Percentiles rank a stretch among this genome's conserved stretches.
These are phyloP conservation scores for Phylloporus arenicola DNA, from an alignment of 768 basidiomycete genomes.

Conservation along the genomic window DNA sequence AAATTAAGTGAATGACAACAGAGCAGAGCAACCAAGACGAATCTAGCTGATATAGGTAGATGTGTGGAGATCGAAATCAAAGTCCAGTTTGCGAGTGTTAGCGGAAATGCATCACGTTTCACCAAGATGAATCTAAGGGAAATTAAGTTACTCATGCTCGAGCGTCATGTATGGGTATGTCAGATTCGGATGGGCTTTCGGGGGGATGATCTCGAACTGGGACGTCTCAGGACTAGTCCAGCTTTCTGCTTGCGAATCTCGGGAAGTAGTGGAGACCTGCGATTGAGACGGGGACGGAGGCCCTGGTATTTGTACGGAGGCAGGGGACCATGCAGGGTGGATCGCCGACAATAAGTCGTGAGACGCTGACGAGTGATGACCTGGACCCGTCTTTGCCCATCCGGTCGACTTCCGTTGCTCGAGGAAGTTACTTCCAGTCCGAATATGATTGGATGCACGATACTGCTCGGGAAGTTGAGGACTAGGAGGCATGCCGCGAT, in stretches of 20 bases:
- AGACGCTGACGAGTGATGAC: constrained; percentile 24
- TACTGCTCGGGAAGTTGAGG: constrained; percentile 56
- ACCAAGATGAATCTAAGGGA: constrained; percentile 10
- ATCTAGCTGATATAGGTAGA: constrained; percentile 14
- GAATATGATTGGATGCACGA: constrained; percentile 28
- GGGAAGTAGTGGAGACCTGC: constrained; percentile 19
- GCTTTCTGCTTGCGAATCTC: constrained; percentile 29
- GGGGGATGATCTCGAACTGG: constrained; percentile 62
- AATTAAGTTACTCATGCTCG: constrained; percentile 36
- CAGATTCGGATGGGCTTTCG: constrained; percentile 39
- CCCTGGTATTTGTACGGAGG: constrained; percentile 12
- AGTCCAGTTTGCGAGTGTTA: constrained; percentile 9
- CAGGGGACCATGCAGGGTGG: constrained; percentile 9
- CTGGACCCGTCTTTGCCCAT: constrained; percentile 15
- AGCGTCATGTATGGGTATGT: constrained; percentile 55
- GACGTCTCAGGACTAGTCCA: constrained; percentile 56
- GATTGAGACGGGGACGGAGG: constrained; percentile 29
- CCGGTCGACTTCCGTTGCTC: constrained; percentile 22
- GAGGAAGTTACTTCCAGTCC: constrained; percentile 29
- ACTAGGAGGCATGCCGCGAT: constrained; percentile 50
- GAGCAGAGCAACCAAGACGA: constrained; percentile 17
- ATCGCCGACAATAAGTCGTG: constrained; percentile 24
- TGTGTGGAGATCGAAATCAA: constrained; percentile 5
- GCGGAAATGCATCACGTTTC: constrained; percentile 10
- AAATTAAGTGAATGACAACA: constrained; percentile 13